Conservation (phyloP, 768 basidiomycete genomes). For the Mycena capillaripes region DNA sequence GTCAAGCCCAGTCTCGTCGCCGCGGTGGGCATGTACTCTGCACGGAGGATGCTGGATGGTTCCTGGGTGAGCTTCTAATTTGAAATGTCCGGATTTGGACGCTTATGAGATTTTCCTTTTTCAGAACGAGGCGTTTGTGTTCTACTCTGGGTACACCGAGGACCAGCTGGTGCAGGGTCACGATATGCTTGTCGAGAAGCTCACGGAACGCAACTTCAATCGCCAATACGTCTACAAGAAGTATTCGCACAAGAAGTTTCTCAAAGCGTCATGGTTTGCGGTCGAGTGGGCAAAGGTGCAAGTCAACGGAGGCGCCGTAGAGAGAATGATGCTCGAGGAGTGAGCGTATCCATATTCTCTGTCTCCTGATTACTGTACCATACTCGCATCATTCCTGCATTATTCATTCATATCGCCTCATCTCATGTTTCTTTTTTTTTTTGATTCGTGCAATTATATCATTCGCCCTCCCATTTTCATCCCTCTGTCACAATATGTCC, state of each 20-base stretch:
- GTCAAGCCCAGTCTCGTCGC: slow-evolving; percentile 95
- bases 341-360: slow-evolving; percentile 43
- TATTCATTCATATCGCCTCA: slow-evolving; percentile 25
- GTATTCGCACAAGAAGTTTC: slow-evolving; percentile 97
- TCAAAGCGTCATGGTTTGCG: slow-evolving; percentile 88
- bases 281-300: slow-evolving; percentile 79
- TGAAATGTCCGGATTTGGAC: slow-evolving; percentile 27
- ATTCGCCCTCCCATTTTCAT: slow-evolving; percentile 11
- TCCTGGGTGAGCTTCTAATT: slow-evolving; percentile 85
- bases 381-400: slow-evolving; percentile 28
- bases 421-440: slow-evolving; percentile 19
- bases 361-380: slow-evolving; percentile 31
- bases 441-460: slow-evolving; percentile 31
- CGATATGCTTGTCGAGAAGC: slow-evolving; percentile 84
- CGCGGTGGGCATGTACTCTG: slow-evolving; percentile 97
- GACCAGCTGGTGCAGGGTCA: slow-evolving; percentile 89
- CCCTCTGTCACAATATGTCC: slow-evolving; percentile 20
- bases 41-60: slow-evolving; percentile 93
- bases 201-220: slow-evolving; percentile 85
- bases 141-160: slow-evolving; percentile 93
- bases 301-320: slow-evolving; percentile 52
- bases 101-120: slow-evolving; percentile 53
- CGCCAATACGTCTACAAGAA: slow-evolving; percentile 93
- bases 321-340: slow-evolving; percentile 63
- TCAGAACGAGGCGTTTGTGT: slow-evolving; percentile 92